These are phyloP conservation scores for Rhodotorula kratochvilovae DNA, from an alignment of 768 basidiomycete genomes.

Conservation along the genomic window DNA sequence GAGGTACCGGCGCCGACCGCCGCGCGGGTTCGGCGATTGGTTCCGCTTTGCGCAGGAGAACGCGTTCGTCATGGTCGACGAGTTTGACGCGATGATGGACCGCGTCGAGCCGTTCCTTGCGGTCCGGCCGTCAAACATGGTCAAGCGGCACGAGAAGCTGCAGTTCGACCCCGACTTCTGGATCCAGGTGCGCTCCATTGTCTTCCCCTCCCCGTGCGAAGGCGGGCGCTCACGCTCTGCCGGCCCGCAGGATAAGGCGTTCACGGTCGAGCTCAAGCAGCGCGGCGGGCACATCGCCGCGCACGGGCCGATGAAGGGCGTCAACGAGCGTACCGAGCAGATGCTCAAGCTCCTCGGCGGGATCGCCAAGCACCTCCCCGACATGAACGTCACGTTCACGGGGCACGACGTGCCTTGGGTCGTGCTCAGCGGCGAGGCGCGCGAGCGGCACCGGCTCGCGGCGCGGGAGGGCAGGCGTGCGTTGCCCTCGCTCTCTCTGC, in stretches of 20 bases:
- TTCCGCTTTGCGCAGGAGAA: conserved; percentile 62
- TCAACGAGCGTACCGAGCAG: conserved; percentile 21
- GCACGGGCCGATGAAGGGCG: conserved; percentile 28
- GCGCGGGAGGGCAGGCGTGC: conserved; percentile 10
- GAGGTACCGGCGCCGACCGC: conserved; percentile 71
- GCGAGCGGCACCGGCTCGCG: neutral
- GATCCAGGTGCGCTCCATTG: conserved; percentile 15
- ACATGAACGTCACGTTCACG: conserved; percentile 41
- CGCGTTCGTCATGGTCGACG: conserved; percentile 52
- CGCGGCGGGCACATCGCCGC: neutral
- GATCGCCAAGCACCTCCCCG: conserved; percentile 36
- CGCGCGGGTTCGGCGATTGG: conserved; percentile 86
- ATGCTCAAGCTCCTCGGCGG: conserved; percentile 27
- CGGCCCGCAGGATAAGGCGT: conserved; percentile 26
- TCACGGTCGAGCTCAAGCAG: conserved; percentile 29
- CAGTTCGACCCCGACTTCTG: conserved; percentile 29
- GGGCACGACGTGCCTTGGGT: conserved; percentile 40
- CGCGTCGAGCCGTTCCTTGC: conserved; percentile 54
- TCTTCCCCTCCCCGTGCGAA: neutral
- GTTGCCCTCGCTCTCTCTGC: neutral
- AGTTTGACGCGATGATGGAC: conserved; percentile 62
- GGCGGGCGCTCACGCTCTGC: neutral
- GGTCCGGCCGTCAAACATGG: conserved; percentile 48
- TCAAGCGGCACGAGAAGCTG: conserved; percentile 19
- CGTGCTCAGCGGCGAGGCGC: conserved; percentile 18